Conservation (phyloP, 257 asterid species). For the Gynochthodes officinalis region DNA sequence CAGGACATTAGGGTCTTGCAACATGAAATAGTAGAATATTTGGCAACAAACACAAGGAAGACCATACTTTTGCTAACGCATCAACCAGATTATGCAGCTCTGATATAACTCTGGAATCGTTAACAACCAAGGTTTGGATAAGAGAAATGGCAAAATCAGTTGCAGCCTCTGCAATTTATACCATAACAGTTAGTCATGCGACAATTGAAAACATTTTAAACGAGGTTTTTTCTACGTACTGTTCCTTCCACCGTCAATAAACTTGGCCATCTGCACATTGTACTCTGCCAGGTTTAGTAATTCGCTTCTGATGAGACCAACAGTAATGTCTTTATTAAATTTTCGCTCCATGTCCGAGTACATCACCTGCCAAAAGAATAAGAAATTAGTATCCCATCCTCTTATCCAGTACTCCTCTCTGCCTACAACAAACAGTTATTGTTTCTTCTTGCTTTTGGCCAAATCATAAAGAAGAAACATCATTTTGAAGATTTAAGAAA, state of each 20-base stretch:
- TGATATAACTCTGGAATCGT: slow-evolving; percentile 67
- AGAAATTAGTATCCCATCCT: not conserved
- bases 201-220: slow-evolving; percentile 16
- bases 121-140: slow-evolving; percentile 57
- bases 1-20: slow-evolving; percentile 27
- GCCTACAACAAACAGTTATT: not conserved
- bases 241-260: slow-evolving; percentile 90
- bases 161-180: slow-evolving; percentile 72
- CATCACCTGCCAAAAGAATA: slow-evolving; percentile 56
- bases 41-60: slow-evolving; percentile 14
- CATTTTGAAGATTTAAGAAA: not conserved
- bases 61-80: slow-evolving; percentile 76
- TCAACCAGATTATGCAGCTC: slow-evolving; percentile 93
- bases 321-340: slow-evolving; percentile 78
- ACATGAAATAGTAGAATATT: not conserved
- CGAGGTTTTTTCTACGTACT: slow-evolving; percentile 47
- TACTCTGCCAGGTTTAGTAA: slow-evolving; percentile 86
- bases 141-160: slow-evolving; percentile 88
- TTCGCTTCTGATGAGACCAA: slow-evolving; percentile 82
- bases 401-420: not conserved
- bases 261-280: slow-evolving; percentile 95
- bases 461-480: not conserved
- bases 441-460: not conserved
- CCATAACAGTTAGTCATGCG: slow-evolving; percentile 20
- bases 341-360: slow-evolving; percentile 93